phyloP scores from a whole-genome alignment of 148 eudicot species.

The Linanthus parryae region DNA sequence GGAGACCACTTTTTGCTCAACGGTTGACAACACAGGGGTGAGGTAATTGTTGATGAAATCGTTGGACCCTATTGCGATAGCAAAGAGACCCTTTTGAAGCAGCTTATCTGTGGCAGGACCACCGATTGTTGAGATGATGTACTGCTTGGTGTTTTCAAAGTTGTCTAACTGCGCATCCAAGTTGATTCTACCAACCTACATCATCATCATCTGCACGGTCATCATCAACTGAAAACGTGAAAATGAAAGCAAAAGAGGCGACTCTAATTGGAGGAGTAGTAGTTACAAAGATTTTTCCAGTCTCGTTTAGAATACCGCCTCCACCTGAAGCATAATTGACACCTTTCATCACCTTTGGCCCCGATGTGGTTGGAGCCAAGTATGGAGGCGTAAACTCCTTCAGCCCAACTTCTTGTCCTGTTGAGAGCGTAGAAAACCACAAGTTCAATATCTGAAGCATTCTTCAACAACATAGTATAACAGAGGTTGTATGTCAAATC shows the following conservation, averaged over 20 bases:
- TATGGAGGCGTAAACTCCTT: slow-evolving; percentile 57
- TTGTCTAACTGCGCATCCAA: slow-evolving; percentile 80
- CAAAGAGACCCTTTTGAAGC: slow-evolving; percentile 43
- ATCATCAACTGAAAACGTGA: background rate
- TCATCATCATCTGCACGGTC: no score
- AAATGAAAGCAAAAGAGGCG: background rate
- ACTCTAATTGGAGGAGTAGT: background rate
- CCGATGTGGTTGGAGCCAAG: slow-evolving; percentile 74
- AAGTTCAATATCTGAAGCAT: background rate
- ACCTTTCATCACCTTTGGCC: slow-evolving; percentile 45
- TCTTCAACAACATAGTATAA: no score
- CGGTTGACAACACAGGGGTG: slow-evolving; percentile 43
- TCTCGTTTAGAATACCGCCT: slow-evolving; percentile 72
- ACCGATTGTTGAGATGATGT: slow-evolving; percentile 50
- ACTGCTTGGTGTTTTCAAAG: slow-evolving; percentile 74
- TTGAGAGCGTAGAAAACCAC: background rate
- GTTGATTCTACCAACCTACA: slow-evolving; percentile 63
- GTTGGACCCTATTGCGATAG: slow-evolving; percentile 80
- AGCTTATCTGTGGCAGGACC: slow-evolving; percentile 35
- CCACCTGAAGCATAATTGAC: slow-evolving; percentile 96
- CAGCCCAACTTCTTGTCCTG: slow-evolving; percentile 65
- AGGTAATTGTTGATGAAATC: slow-evolving; percentile 92
- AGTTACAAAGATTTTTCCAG: slow-evolving; percentile 64
- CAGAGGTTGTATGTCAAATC: background rate
- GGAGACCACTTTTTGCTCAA: slow-evolving; percentile 34